Percentiles rank a stretch among this genome's conserved stretches.
phyloP scores from a whole-genome alignment of 1,284 basidiomycete genomes.

The Singerocomus inundabilis region DNA sequence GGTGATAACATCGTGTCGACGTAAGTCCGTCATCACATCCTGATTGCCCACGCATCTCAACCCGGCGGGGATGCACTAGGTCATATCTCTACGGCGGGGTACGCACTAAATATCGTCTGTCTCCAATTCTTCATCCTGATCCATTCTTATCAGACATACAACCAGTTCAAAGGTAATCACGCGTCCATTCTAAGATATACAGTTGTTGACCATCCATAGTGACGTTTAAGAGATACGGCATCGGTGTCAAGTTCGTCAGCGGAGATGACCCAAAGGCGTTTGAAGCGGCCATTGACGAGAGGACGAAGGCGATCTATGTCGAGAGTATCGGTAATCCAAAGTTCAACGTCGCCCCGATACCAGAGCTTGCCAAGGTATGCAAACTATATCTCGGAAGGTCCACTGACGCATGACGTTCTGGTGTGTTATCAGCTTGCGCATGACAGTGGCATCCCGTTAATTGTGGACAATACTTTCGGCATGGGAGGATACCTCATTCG shows the following conservation, averaged over 20 bases:
- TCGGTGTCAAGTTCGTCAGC: slow-evolving; percentile 75
- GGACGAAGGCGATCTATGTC: slow-evolving; percentile 76
- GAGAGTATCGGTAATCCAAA: slow-evolving; percentile 88
- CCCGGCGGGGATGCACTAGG: slow-evolving; percentile 25
- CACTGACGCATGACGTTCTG: not conserved
- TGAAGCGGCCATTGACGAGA: slow-evolving; percentile 72
- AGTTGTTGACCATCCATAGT: slow-evolving; percentile 40
- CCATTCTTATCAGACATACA: slow-evolving; percentile 59
- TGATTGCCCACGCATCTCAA: not conserved
- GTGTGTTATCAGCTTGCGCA: slow-evolving; percentile 57
- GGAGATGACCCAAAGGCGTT: slow-evolving; percentile 63
- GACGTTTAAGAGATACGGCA: slow-evolving; percentile 76
- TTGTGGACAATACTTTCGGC: slow-evolving; percentile 92
- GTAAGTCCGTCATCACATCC: slow-evolving; percentile 34
- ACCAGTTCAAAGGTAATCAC: slow-evolving; percentile 77
- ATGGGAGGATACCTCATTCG: slow-evolving; percentile 62
- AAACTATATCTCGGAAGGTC: not conserved
- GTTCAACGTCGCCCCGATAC: slow-evolving; percentile 72
- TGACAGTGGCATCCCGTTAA: slow-evolving; percentile 70
- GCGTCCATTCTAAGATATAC: not conserved
- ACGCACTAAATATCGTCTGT: slow-evolving; percentile 21
- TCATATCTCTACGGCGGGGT: slow-evolving; percentile 70
- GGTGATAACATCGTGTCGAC: slow-evolving; percentile 84
- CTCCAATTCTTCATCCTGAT: not conserved
- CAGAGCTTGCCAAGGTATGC: slow-evolving; percentile 67